Base-by-base conservation (phyloP, 2,329 filamentous ascomycete species). In the Tympanopsis confertula region DNA sequence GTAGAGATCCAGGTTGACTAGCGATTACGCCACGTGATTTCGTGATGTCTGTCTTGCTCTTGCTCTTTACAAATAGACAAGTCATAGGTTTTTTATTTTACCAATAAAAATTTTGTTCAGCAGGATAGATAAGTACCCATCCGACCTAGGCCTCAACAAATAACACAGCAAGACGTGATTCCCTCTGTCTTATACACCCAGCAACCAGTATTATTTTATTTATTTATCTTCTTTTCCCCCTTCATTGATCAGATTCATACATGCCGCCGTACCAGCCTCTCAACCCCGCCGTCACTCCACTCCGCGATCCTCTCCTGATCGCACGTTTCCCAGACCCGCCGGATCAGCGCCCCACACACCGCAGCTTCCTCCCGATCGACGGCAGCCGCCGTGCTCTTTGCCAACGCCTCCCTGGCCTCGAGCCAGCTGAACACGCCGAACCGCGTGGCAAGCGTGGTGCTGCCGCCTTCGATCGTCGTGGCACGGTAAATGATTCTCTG, bases 371-470 rank as follows among this genome's bases (percentile, higher is more conserved):
- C 65, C 33, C 57, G 30, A 5, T 41, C 39, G 5, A 24, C 39
- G 2, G 40, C 39, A 5, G 41, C 39, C 40, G 36, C 20, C 39
- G 33, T 5, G 2, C 46, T 43, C 2, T 47, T 54, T 37, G 61
- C 65, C 3, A 63, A 56, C 3, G 66, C 68, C 24, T 71, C 55
- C 47, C 76, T 74, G 41, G 72, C 70, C 41, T 80, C 69, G 5
- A 89, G 65, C 87, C 86, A 94, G 45, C 72, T 79, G 38, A 89
- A 55, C 15, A 83, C 63, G 13, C 83, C 85, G 32, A 81, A 78
- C 40, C 87, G 68, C 1, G 86, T 93, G 26, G 86, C 69, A 35
- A 94, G 64, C n/a, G 82, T 89, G 4, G 79, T 84, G 55, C 82
- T 86, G 1, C 84, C 86, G 2, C 73, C 78, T 20, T 78, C 71